Evolutionary conservation across 306 rosid species (phyloP), one percentile per base, ranked within the genome.

Genomic region (Ammopiptanthus mongolicus): DNA sequence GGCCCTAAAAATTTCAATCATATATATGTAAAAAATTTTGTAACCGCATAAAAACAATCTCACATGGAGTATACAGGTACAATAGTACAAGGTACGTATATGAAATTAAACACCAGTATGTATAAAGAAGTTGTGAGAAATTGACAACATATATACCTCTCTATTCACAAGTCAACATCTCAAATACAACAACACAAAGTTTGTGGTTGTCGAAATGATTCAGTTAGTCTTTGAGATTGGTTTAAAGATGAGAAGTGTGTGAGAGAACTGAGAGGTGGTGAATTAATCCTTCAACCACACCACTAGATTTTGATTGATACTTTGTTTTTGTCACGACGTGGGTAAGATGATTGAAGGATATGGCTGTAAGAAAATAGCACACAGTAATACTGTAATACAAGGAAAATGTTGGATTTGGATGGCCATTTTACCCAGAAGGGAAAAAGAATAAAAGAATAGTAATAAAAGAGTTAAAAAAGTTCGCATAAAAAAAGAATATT

Each of bases 221-320:
- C 9, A 17, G 28, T 29, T 44, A 15, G 12, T 3, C 31, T 17
- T 9, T 48, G 79, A 51, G 53, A 64, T 64, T 64, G 73, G 73
- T n/a, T 53, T 64, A 10, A 28, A 18, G 66, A 65, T 25, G 8
- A 76, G 10, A 53, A 48, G 25, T 50, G 73, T 5, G 34, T 48
- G 72, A 34, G n/a, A n/a, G n/a, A n/a, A n/a, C n/a, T n/a, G n/a
- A n/a, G 56, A 14, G 73, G 46, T 64, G 15, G 8, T 64, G 73
- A 65, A 65, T 37, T 12, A 15, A 11, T 15, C 56, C 46, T 28
- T 41, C 66, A 17, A 11, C 4, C 31, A 64, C 6, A 15, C 53
- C 21, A 1, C 29, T 22, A 53, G 3, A 65, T 65, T 65, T 73
- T 28, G 58, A 65, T 76, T 39, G 36, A 65, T 8, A 47, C 15